Base-by-base conservation (phyloP, 768 basidiomycete species). In the Mycena belliarum region DNA sequence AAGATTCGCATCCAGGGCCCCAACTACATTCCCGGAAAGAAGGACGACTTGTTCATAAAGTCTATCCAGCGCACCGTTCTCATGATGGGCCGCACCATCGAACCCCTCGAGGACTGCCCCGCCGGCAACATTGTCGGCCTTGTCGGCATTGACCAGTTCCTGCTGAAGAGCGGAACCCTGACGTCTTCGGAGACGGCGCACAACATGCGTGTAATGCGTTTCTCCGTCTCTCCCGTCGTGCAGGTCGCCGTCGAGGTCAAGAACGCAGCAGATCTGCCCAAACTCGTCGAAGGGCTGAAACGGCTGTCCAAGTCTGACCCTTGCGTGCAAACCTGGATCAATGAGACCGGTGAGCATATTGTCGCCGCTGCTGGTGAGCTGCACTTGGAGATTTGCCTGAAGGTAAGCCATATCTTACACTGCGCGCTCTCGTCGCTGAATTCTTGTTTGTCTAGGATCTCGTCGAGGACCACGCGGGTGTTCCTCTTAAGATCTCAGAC, bases 171-270 rank as follows among this genome's bases (percentile, higher is more conserved):
- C 66, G 97, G 97, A 75, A 99, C 97, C 61, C 86, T 99, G 69
- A 99, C 97, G 59, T 86, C 92, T 59, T 94, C 94, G 45, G 97
- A 98, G 79, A 97, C 95, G 52, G 97, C 97, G 46, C 97, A 99
- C 84, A 99, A 99, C 84, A 97, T 99, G 95, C 93, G 82, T 80
- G 95, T 99, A 76, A 99, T 99, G 97, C 93, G 91, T 79, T 98
- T 98, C 86, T 98, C 95, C 74, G 97, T 99, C 58, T 98, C 97
- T 20, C 97, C 97, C 65, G 97, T 99, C 81, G 97, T 99, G 43
- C 97, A 87, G 74, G 94, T 98, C 71, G 93, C 97, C 65, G 97
- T 99, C 68, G 97, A 99, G 77, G 97, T 98, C 78, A 98, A 98
- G 89, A 99, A 98, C 76, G 94, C 97, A 51, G 86, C 93, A 57